Conservation (phyloP, 306 rosid species). For the Vachellia pachyceras region DNA sequence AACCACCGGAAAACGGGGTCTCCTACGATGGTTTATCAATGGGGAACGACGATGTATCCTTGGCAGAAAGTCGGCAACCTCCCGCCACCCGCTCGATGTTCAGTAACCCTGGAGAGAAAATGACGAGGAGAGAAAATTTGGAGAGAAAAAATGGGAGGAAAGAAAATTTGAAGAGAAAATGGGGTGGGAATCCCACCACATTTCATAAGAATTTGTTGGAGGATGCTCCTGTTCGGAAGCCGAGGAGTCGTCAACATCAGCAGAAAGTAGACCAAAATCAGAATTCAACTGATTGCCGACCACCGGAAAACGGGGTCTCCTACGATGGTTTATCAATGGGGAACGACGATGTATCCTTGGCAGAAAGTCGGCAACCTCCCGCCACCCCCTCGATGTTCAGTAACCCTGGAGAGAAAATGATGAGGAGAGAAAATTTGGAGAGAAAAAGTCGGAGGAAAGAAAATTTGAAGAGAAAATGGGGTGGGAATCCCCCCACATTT, state of each 20-base stretch:
- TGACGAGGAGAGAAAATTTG: too few relatives aligned
- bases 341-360: constrained; percentile 3
- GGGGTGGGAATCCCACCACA: too few relatives aligned
- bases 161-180: too few relatives aligned
- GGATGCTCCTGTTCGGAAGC: constrained; percentile 38
- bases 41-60: constrained; percentile 16
- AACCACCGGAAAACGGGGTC: constrained; percentile 33
- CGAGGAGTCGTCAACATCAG: constrained; percentile 50
- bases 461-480: too few relatives aligned
- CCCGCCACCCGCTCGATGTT: constrained; percentile 35
- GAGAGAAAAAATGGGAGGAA: too few relatives aligned
- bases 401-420: too few relatives aligned
- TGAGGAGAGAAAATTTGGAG: too few relatives aligned
- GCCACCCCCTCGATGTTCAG: constrained; percentile 35
- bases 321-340: constrained; percentile 40
- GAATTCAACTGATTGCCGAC: constrained; percentile 50
- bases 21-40: constrained; percentile 43
- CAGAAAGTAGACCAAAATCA: constrained; percentile 38
- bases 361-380: constrained; percentile 32
- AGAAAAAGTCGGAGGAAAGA: too few relatives aligned
- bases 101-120: too few relatives aligned
- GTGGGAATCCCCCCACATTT: too few relatives aligned
- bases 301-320: constrained; percentile 38
- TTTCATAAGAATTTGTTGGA: too few relatives aligned
- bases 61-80: constrained; percentile 30